These are phyloP conservation scores for Macadamia tetraphylla DNA, from an alignment of 164 flowering plant genomes.

Conservation along the genomic window DNA sequence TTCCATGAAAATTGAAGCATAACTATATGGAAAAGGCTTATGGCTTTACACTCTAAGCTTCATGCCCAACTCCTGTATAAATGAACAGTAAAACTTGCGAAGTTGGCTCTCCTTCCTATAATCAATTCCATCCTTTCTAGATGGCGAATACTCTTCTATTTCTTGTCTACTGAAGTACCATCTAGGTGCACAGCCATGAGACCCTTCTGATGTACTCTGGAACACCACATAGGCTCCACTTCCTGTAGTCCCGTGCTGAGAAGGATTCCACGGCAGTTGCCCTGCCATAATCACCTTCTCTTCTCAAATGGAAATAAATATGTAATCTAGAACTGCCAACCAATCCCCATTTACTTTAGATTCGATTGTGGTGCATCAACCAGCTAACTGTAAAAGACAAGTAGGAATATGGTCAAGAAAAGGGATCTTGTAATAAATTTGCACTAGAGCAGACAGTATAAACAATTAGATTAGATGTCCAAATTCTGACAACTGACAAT, in stretches of 20 bases:
- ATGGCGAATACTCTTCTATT: conserved; percentile 57
- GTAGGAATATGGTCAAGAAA: background rate
- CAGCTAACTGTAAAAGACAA: conserved; percentile 6
- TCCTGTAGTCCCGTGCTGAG: conserved; percentile 11
- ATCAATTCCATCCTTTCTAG: conserved; percentile 62
- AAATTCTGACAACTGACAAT: too few species aligned
- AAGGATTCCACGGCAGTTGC: conserved; percentile 16
- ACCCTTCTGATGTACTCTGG: conserved; percentile 14
- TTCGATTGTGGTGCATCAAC: background rate
- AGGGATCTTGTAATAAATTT: background rate
- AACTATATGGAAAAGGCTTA: background rate
- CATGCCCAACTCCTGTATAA: conserved; percentile 53
- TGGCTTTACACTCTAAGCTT: conserved; percentile 57
- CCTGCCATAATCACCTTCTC: conserved; percentile 24
- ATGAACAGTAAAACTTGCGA: conserved; percentile 50
- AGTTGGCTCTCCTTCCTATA: conserved; percentile 34
- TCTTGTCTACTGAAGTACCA: conserved; percentile 54
- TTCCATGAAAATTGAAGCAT: too few species aligned
- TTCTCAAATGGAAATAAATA: conserved; percentile 3
- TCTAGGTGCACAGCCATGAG: conserved; percentile 17
- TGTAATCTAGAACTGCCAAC: background rate
- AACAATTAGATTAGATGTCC: background rate
- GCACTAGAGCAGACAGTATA: background rate
- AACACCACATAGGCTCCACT: conserved; percentile 4
- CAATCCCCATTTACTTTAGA: background rate